A percentile compares a stretch with the other conserved stretches of the same genome.
Conservation (phyloP, 371 early-diverging fungal genomes). For the Mortierella sp. region DNA sequence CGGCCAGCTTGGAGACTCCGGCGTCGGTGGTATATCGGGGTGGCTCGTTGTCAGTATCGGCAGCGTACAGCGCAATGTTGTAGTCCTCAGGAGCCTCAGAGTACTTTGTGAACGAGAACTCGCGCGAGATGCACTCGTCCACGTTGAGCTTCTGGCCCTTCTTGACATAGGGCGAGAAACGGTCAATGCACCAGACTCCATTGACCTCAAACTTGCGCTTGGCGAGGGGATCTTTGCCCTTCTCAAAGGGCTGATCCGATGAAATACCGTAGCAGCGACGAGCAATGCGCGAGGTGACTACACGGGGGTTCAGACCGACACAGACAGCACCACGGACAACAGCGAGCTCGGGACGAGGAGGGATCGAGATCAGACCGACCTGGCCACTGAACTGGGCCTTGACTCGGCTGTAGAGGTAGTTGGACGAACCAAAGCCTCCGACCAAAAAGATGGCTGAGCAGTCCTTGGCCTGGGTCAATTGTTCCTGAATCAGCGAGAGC, state of each 20-base stretch:
- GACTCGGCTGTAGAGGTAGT: constrained; percentile 62
- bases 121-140: constrained; percentile 65
- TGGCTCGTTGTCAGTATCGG: constrained; percentile 58
- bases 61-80: constrained; percentile 60
- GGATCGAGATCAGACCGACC: constrained; percentile 57
- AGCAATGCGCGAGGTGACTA: constrained; percentile 68
- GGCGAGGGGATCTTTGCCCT: constrained; percentile 56
- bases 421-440: constrained; percentile 68
- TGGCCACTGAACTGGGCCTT: constrained; percentile 57
- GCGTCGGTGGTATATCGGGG: constrained; percentile 64
- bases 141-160: constrained; percentile 71
- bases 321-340: constrained; percentile 60
- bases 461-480: constrained; percentile 56
- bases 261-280: constrained; percentile 74
- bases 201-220: constrained; percentile 58
- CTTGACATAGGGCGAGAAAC: constrained; percentile 70
- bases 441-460: constrained; percentile 65
- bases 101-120: constrained; percentile 53
- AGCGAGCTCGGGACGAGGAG: constrained; percentile 56
- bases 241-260: constrained; percentile 71
- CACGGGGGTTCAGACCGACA: constrained; percentile 66
- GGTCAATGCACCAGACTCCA: constrained; percentile 51
- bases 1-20: constrained; percentile 60
- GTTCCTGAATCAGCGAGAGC: constrained; percentile 61
- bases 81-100: constrained; percentile 51